Percentiles rank a stretch among this genome's conserved stretches.
These are phyloP conservation scores for Bimuria novae-zelandiae DNA, from an alignment of 2,329 filamentous ascomycete species.

Conservation along the genomic window DNA sequence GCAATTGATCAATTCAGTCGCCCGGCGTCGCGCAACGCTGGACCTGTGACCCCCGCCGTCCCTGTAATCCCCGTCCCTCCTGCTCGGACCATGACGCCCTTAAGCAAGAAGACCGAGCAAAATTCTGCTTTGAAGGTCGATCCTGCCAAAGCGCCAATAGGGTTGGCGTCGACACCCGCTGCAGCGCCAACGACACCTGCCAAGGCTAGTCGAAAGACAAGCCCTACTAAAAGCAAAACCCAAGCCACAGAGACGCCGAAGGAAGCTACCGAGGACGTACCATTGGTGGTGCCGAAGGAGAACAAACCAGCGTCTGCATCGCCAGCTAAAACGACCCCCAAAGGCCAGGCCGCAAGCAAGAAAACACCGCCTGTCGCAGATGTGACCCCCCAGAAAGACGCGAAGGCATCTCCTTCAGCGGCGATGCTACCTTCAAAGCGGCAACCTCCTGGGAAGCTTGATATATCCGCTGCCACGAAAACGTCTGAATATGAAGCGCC, in stretches of 20 bases:
- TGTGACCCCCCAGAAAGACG: constrained; percentile 22
- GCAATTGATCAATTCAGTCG: constrained; percentile 26
- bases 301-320: constrained; percentile 21
- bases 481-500: constrained; percentile 24
- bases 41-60: constrained; percentile 41
- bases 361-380: constrained; percentile 18
- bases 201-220: constrained; percentile 18
- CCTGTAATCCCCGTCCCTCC: constrained; percentile 49
- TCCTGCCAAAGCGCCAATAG: constrained; percentile 1
- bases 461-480: constrained; percentile 49
- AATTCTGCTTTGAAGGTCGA: constrained; percentile 7
- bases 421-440: constrained; percentile 33
- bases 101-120: constrained; percentile 30
- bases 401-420: constrained; percentile 13
- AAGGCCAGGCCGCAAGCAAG: constrained; percentile 25
- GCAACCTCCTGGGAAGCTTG: constrained; percentile 54
- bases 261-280: constrained; percentile 16
- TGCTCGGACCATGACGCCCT: constrained; percentile 34
- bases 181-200: constrained; percentile 27
- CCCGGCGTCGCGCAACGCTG: constrained; percentile 41
- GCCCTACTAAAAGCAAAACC: constrained; percentile 18
- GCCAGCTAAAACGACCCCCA: constrained; percentile 23
- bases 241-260: constrained; percentile 18
- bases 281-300: constrained; percentile 18
- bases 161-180: constrained; percentile 6